phyloP scores from a whole-genome alignment of 495 filamentous ascomycete genomes.

The Xylaria nigripes region DNA sequence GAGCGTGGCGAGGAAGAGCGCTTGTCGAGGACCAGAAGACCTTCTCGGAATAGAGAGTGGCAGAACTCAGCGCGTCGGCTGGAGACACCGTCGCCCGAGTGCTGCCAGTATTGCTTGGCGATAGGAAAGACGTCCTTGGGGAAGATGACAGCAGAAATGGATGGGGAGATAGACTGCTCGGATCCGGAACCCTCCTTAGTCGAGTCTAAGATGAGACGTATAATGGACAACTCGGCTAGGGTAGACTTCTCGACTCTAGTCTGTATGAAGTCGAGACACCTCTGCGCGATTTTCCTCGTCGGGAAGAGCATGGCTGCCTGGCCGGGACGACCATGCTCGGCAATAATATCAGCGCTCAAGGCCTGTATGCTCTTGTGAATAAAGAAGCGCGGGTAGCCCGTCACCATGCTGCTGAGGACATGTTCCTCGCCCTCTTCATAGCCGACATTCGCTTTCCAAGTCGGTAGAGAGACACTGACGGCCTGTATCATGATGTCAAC shows the following conservation, averaged over 20 bases:
- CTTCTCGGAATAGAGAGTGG: slow-evolving; percentile 61
- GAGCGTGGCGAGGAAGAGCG: slow-evolving; percentile 12
- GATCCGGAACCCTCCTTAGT: slow-evolving; percentile 42
- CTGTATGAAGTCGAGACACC: slow-evolving; percentile 67
- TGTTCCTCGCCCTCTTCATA: slow-evolving; percentile 90
- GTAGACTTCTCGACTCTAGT: slow-evolving; percentile 39
- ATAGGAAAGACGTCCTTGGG: slow-evolving; percentile 53
- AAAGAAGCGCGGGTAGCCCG: slow-evolving; percentile 96
- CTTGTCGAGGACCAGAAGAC: slow-evolving; percentile 52
- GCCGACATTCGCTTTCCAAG: slow-evolving; percentile 81
- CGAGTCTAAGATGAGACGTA: slow-evolving; percentile 57
- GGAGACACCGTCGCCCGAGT: slow-evolving; percentile 89
- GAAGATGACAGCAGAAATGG: slow-evolving; percentile 65
- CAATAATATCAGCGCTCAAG: slow-evolving; percentile 61
- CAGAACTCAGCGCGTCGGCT: slow-evolving; percentile 89
- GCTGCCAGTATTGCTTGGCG: slow-evolving; percentile 93
- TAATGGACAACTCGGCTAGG: slow-evolving; percentile 45
- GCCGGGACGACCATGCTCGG: slow-evolving; percentile 48
- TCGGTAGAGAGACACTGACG: slow-evolving; percentile 90
- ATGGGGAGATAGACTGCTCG: slow-evolving; percentile 31
- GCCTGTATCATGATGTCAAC: slow-evolving; percentile 47
- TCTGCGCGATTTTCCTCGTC: slow-evolving; percentile 51
- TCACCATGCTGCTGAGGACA: slow-evolving; percentile 77
- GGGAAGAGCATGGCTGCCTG: slow-evolving; percentile 78
- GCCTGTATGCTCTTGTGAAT: slow-evolving; percentile 75